Conservation (phyloP, 352 stramenopile species). For the Pythium oligandrum region DNA sequence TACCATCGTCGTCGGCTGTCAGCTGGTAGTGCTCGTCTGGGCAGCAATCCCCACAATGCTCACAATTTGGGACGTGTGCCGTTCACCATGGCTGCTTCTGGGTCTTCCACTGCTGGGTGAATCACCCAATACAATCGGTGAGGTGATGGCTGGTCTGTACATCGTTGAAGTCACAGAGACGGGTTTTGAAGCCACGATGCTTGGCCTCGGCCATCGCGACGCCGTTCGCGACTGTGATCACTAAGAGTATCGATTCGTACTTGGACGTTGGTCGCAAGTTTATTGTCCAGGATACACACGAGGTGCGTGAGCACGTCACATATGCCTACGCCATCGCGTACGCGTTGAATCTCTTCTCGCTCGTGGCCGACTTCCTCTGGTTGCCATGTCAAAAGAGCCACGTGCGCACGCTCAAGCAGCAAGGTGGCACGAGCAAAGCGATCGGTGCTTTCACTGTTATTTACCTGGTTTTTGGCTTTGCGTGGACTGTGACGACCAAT, state of each 20-base stretch:
- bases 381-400: constrained; percentile 20
- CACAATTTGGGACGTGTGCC: constrained; percentile 13
- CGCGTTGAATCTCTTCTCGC: constrained; percentile 12
- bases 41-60: constrained; percentile 4
- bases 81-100: constrained; percentile 13
- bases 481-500: constrained; percentile 15
- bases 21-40: constrained; percentile 3
- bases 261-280: constrained; percentile 7
- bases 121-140: constrained; percentile 9
- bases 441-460: constrained; percentile 6
- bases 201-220: neutral
- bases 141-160: constrained; percentile 7
- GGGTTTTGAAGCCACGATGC: constrained; percentile 14
- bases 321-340: constrained; percentile 17
- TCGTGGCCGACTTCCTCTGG: constrained; percentile 8
- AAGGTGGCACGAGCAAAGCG: constrained; percentile 1
- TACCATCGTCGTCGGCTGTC: neutral
- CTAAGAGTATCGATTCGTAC: constrained; percentile 8
- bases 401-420: constrained; percentile 5
- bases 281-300: constrained; percentile 8
- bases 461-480: constrained; percentile 4
- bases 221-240: constrained; percentile 6
- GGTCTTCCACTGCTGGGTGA: constrained; percentile 6
- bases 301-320: constrained; percentile 15
- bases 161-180: constrained; percentile 19